Evolutionary conservation across 345 rosid species (phyloP).

Genomic region (Gossypium thurberi): DNA sequence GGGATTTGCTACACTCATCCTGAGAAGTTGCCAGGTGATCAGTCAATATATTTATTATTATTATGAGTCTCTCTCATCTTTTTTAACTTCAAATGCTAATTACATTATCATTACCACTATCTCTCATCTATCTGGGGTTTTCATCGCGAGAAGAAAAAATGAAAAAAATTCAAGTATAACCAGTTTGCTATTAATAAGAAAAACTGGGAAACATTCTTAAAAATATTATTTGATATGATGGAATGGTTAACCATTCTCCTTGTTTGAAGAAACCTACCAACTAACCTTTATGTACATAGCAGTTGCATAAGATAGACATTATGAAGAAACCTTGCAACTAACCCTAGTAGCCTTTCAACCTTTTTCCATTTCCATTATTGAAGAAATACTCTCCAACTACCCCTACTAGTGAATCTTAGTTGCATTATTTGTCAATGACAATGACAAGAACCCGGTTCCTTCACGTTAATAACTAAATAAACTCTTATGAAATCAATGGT

Average conservation of each 20-base stretch:
- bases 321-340: constrained; percentile 18
- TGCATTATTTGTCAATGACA: background rate
- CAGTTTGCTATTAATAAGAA: background rate
- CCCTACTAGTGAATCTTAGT: constrained; percentile 4
- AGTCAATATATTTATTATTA: background rate
- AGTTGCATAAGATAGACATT: background rate
- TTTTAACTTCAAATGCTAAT: no score
- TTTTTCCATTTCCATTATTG: background rate
- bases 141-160: no score
- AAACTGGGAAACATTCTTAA: background rate
- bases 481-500: background rate
- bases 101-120: background rate
- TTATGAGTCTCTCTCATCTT: no score
- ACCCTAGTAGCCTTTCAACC: constrained; percentile 5
- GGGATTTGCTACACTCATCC: constrained; percentile 99
- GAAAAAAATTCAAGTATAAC: no score
- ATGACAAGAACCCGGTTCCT: background rate
- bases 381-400: constrained; percentile 21
- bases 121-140: background rate
- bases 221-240: background rate
- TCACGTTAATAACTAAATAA: background rate
- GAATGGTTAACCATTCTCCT: constrained; percentile 20
- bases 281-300: background rate
- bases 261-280: constrained; percentile 7
- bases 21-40: constrained; percentile 81